These are phyloP conservation scores for Filobasidium wieringae DNA, from an alignment of 768 basidiomycete species.

Conservation along the genomic window DNA sequence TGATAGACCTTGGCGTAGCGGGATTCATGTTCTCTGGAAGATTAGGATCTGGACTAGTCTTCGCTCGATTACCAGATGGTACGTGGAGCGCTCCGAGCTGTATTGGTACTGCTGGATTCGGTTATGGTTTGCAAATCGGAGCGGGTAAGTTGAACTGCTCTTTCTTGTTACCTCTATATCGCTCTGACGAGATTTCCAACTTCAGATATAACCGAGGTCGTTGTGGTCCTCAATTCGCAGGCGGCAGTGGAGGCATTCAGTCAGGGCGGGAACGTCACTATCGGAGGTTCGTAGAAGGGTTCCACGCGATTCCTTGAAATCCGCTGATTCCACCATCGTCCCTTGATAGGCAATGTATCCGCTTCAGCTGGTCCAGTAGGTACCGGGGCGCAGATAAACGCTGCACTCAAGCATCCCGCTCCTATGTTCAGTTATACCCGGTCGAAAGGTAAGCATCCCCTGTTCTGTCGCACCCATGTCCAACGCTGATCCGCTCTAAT, in stretches of 20 bases:
- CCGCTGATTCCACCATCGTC: not conserved
- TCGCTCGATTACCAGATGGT: conserved; percentile 83
- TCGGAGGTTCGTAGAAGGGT: conserved; percentile 54
- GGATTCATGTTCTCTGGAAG: conserved; percentile 93
- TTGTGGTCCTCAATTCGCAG: conserved; percentile 91
- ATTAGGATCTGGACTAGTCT: conserved; percentile 83
- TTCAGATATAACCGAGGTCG: conserved; percentile 54
- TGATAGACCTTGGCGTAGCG: conserved; percentile 45
- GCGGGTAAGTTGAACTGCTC: conserved; percentile 61
- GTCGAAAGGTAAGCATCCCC: conserved; percentile 61
- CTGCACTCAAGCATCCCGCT: conserved; percentile 64
- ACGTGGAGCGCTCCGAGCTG: conserved; percentile 96
- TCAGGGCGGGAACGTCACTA: conserved; percentile 87
- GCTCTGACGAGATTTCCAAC: not conserved
- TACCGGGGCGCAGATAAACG: conserved; percentile 79
- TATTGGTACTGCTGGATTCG: conserved; percentile 76
- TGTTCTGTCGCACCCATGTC: not conserved
- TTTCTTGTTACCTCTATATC: not conserved
- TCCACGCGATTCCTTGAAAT: not conserved
- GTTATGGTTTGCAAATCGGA: conserved; percentile 59
- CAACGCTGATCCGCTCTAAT: conserved; percentile 1
- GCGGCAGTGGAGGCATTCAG: conserved; percentile 94
- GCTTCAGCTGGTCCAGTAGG: conserved; percentile 88
- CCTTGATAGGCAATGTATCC: conserved; percentile 27
- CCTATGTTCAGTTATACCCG: conserved; percentile 97